Evolutionary conservation across 2,329 filamentous ascomycete species (phyloP), one percentile per base, ranked within the genome.

Genomic region (Nothomitra cinnamomea): DNA sequence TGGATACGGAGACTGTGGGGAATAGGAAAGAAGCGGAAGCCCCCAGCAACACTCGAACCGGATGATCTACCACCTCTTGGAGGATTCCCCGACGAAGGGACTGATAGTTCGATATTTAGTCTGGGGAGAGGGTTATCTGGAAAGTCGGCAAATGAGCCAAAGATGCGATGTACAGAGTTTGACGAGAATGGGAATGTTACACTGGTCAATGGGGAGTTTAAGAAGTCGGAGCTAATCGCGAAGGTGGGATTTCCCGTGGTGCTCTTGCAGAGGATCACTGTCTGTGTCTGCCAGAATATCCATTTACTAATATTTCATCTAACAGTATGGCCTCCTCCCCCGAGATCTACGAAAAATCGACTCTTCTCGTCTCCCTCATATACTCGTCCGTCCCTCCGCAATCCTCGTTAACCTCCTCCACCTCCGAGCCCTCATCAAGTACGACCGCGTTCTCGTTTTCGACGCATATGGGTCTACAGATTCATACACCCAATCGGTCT

Each of bases 331-430:
- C 42, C 77, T 96, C 24, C 77, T 95, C 50, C 90, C 92, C 54
- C 89, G 92, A 57, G 92, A 98, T 72, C 74, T 98, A 54, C 85
- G 92, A 61, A 98, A 98, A 70, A 95, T 98, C 63, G 92, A 98
- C 66, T 95, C 89, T 13, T 95, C 87, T 55, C 86, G 94, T 56
- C 78, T 98, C 21, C 92, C 92, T 7, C 89, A 95, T 63, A 96
- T 98, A 55, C 82, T 96, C 58, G 82, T 98, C 58, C 87, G 92
- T 35, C 88, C 87, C 5, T 89, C 85, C 6, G 87, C 90, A 3
- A 96, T 98, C 58, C 76, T 98, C 1, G 85, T 98, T 60, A 98
- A 96, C 64, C 76, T 98, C 10, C 79, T 96, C n/a, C 92, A 98
- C 67, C 79, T 98, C 49, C 86, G 92, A 57, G 92, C 95, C 53